Conservation (phyloP, 1,139 yeast species). For the Lodderomyces margitis region DNA sequence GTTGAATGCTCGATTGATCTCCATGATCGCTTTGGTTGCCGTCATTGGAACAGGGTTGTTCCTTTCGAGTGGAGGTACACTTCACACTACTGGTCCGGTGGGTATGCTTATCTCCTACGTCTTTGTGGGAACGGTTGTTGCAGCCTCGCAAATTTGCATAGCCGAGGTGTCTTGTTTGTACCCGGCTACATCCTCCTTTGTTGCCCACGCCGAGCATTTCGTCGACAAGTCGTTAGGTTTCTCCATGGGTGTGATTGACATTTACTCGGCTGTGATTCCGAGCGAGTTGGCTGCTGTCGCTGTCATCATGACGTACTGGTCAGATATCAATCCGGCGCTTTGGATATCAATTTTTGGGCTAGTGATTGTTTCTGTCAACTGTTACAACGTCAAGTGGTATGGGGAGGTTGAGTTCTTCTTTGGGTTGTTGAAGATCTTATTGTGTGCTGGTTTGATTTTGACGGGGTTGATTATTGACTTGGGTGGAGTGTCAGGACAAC, state of each 20-base stretch:
- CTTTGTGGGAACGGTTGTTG: slow-evolving; percentile 22
- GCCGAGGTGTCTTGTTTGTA: slow-evolving; percentile 29
- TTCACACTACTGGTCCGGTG: slow-evolving; percentile 19
- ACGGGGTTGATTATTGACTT: slow-evolving; percentile 26
- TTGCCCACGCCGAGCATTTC: slow-evolving; percentile 29
- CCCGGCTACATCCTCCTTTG: slow-evolving; percentile 28
- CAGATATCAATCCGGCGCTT: slow-evolving; percentile 22
- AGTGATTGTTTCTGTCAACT: slow-evolving; percentile 22
- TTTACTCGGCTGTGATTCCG: slow-evolving; percentile 21
- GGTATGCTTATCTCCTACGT: slow-evolving; percentile 21
- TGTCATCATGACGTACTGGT: slow-evolving; percentile 25
- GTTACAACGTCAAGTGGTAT: slow-evolving; percentile 24
- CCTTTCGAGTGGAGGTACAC: slow-evolving; percentile 22
- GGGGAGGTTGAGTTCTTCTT: slow-evolving; percentile 34
- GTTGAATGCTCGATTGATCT: slow-evolving; percentile 28
- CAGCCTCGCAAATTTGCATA: slow-evolving; percentile 22
- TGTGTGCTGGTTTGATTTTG: slow-evolving; percentile 25
- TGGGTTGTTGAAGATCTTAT: slow-evolving; percentile 26
- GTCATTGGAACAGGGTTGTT: slow-evolving; percentile 27
- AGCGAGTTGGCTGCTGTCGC: slow-evolving; percentile 26
- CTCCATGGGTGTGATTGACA: slow-evolving; percentile 23
- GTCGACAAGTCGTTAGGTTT: slow-evolving; percentile 27
- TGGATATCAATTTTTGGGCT: slow-evolving; percentile 27
- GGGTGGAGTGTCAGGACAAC: slow-evolving; percentile 28
- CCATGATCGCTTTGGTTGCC: slow-evolving; percentile 31